phyloP scores from a whole-genome alignment of 2,329 filamentous ascomycete species.

The Fusarium sororula region DNA sequence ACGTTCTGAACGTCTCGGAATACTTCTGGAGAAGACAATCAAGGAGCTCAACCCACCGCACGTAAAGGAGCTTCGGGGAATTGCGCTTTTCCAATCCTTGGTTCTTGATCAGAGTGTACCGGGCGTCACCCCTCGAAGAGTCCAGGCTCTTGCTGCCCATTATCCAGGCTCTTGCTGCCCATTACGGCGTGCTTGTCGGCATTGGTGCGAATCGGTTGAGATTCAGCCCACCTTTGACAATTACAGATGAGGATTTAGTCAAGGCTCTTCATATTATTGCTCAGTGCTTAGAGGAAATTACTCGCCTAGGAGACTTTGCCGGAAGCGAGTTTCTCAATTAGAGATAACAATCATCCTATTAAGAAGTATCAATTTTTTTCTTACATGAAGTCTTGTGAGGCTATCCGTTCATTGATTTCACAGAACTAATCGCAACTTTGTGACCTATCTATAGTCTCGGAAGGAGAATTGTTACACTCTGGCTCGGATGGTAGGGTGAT shows the following conservation, averaged over 20 bases:
- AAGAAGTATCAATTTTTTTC: no score
- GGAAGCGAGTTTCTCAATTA: not conserved
- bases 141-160: not conserved
- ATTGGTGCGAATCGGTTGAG: not conserved
- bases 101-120: not conserved
- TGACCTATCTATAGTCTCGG: no score
- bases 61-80: not conserved
- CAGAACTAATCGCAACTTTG: no score
- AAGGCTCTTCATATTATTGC: not conserved
- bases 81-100: not conserved
- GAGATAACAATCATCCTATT: no score
- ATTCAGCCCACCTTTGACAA: not conserved
- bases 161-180: not conserved
- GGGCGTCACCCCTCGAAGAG: not conserved
- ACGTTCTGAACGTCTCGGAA: not conserved
- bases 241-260: not conserved
- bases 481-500: rapidly evolving
- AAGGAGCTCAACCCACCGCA: not conserved
- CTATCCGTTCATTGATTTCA: no score
- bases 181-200: not conserved
- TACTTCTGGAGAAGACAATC: not conserved
- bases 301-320: not conserved
- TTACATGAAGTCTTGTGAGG: rapidly evolving
- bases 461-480: no score
- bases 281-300: not conserved